Percentiles rank a stretch among this genome's conserved stretches.
phyloP scores from a whole-genome alignment of 257 asterid species.

The Fraxinus anomala region DNA sequence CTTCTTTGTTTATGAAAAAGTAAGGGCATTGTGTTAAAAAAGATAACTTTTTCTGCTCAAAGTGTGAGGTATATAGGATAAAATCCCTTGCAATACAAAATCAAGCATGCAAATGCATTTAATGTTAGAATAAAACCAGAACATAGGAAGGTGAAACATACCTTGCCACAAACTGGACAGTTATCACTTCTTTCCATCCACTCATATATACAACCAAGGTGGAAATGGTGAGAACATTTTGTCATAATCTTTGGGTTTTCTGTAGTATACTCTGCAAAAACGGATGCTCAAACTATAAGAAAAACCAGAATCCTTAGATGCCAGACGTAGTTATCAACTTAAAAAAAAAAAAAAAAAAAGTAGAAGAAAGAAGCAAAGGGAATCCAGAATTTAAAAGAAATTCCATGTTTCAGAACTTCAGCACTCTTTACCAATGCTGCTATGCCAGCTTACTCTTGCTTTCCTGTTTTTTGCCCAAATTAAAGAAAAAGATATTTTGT shows the following conservation, averaged over 20 bases:
- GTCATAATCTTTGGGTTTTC: slow-evolving; percentile 26
- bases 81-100: background rate
- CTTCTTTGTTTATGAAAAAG: background rate
- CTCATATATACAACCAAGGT: slow-evolving; percentile 28
- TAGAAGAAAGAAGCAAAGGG: background rate
- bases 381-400: background rate
- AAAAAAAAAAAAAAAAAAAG: background rate
- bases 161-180: slow-evolving; percentile 30
- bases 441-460: background rate
- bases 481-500: background rate
- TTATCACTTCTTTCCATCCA: slow-evolving; percentile 29
- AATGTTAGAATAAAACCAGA: background rate
- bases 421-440: background rate
- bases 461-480: background rate
- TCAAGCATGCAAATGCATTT: background rate
- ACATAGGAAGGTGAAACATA: background rate
- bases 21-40: background rate
- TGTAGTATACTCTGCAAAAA: slow-evolving; percentile 9
- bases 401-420: background rate
- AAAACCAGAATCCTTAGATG: background rate
- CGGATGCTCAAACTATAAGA: slow-evolving; percentile 1
- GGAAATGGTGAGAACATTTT: slow-evolving; percentile 28
- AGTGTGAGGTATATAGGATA: background rate
- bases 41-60: background rate
- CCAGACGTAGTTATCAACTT: background rate